phyloP scores from a whole-genome alignment of 2,329 filamentous ascomycete genomes.

The Hypoxylon sp. region DNA sequence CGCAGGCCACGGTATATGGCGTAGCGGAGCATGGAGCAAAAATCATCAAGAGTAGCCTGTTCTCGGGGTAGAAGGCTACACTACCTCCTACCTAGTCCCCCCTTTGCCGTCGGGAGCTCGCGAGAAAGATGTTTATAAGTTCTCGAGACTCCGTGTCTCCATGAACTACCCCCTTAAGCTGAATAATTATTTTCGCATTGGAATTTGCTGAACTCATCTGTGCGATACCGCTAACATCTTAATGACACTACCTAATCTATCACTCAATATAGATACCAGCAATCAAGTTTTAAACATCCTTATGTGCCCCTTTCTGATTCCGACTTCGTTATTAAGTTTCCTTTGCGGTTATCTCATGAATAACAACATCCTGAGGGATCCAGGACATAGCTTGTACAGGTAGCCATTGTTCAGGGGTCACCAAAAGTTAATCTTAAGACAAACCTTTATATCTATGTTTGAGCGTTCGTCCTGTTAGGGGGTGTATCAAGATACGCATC shows the following conservation, averaged over 20 bases:
- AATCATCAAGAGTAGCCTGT: no score
- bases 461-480: background rate
- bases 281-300: background rate
- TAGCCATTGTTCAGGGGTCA: background rate
- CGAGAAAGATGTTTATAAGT: background rate
- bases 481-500: background rate
- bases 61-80: no score
- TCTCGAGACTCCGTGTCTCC: background rate
- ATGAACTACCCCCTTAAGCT: background rate
- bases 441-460: background rate
- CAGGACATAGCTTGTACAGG: background rate
- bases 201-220: background rate
- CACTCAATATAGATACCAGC: background rate
- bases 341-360: slow-evolving; percentile 1
- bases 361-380: background rate
- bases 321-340: background rate
- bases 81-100: no score
- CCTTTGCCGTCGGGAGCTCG: no score
- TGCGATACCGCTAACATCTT: background rate
- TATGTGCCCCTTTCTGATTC: background rate
- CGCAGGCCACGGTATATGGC: no score
- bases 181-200: background rate
- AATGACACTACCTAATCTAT: background rate
- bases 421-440: background rate
- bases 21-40: no score